Percentiles rank a stretch among this genome's conserved stretches.
These are phyloP conservation scores for Emergomyces orientalis DNA, from an alignment of 2,329 filamentous ascomycete genomes.

Conservation along the genomic window DNA sequence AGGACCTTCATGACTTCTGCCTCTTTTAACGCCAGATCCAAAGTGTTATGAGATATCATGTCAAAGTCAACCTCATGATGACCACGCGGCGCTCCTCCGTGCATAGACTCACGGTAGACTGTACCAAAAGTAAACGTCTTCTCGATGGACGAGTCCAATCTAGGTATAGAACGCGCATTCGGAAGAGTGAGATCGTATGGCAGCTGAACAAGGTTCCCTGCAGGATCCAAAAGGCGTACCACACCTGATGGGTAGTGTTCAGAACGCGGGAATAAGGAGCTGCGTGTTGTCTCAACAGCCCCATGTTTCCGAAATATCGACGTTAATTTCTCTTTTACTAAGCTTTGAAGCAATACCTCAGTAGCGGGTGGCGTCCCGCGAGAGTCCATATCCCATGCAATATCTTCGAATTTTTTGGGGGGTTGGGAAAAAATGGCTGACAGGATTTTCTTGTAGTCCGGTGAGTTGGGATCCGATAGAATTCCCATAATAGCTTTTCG, in stretches of 20 bases:
- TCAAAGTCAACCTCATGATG: constrained; percentile 94
- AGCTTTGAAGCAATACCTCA: constrained; percentile 55
- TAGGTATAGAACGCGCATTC: constrained; percentile 73
- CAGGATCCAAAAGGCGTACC: constrained; percentile 70
- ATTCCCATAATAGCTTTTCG: constrained; percentile 71
- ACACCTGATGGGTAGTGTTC: constrained; percentile 65
- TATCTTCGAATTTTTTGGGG: constrained; percentile 70
- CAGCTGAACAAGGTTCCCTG: constrained; percentile 83
- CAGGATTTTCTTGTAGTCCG: constrained; percentile 83
- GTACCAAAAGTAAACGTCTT: constrained; percentile 80
- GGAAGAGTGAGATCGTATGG: constrained; percentile 88
- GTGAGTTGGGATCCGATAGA: constrained; percentile 65
- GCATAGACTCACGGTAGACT: constrained; percentile 71
- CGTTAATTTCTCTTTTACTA: constrained; percentile 64
- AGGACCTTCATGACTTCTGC: constrained; percentile 90
- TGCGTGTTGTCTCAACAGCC: constrained; percentile 69
- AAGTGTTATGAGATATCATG: constrained; percentile 71
- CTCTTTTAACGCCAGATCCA: constrained; percentile 81
- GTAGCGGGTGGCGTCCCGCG: constrained; percentile 43
- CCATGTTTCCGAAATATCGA: constrained; percentile 82
- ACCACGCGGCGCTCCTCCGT: constrained; percentile 70
- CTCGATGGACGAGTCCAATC: constrained; percentile 52
- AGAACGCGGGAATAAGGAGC: constrained; percentile 71
- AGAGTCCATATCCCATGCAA: constrained; percentile 62
- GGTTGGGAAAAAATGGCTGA: constrained; percentile 71